Base-by-base conservation (phyloP, 495 filamentous ascomycete genomes). In the Lindgomyces ingoldianus region DNA sequence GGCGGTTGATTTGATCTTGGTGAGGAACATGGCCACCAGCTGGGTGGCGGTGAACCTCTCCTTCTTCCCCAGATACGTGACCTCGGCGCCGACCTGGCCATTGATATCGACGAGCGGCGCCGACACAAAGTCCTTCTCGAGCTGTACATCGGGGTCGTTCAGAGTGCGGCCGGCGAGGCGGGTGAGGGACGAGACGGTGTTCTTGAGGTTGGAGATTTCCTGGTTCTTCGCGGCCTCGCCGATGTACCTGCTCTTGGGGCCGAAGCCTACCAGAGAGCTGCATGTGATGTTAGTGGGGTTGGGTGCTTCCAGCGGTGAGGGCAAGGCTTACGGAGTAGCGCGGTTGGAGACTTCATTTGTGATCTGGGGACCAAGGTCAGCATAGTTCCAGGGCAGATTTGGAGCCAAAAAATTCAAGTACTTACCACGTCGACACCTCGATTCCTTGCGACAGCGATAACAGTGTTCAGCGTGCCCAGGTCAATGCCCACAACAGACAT, bases 291-390 rank as follows among this genome's bases (percentile, higher is more conserved):
- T 65, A 65, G 77, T 70, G 42, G 3, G 57, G 44, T 51, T 69
- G 73, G 59, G 64, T 52, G 62, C 18, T 21, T 18, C 6, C 47
- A 65, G 45, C 29, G n/a, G 39, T 64, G 47, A 30, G 26, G 46
- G 41, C 36, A 33, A n/a, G 30, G 85, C 91, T 84, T 89, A 96
- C 91, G 94, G 94, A 67, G 94, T 99, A 55, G 91, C 89, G 79
- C 94, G 89, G 82, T 99, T 98, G 60, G 94, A 99, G 70, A 98
- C 94, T 79, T 99, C 94, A 81, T 98, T 98, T 79, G 93, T 89
- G 75, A 98, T 97, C 91, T 96, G 72, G 59, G 41, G 18, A n/a
- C 14, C 22, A 24, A n/a, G 47, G 54, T 70, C 42, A 64, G 57
- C 47, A 52, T 12, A 18, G 19, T 12, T 39, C 19, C 36, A 6